Base-by-base conservation (phyloP, 768 basidiomycete genomes). In the Kwoniella bestiolae region DNA sequence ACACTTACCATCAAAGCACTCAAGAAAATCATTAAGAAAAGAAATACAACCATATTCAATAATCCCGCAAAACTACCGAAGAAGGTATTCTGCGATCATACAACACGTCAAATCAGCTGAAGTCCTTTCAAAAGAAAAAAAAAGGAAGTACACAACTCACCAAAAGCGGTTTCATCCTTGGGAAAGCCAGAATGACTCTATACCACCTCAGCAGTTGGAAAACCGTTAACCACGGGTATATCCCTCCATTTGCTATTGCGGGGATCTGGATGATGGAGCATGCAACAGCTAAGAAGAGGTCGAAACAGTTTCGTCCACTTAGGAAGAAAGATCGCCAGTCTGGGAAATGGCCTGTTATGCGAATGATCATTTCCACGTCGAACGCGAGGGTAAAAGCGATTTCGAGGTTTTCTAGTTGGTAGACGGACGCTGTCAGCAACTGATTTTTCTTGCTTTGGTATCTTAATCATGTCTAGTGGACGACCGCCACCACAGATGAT, bases 61-160 rank as follows among this genome's bases (percentile, higher is more conserved):
- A 98, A 84, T 81, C 92, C 94, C 65, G 89, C 89, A 84, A 96
- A 87, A 77, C 93, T 94, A 9, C 94, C 93, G 71, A 95, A 93
- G 1, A 96, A 90, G 1, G 90, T 89, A 18, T 91, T 83, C 93
- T 65, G 23, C 4, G 1, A 28, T 12, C n/a, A 38, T 31, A 18
- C 12, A 3, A 46, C n/a, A 21, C 18, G 9, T 46, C 29, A 26
- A 21, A 4, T 25, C 41, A 56, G 46, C 34, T 16, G 14, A 29
- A 29, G 57, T 41, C 11, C 46, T 16, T 32, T 31, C 6, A 28
- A 16, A 34, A 34, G n/a, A 14, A 11, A 25, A 12, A 3, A 23
- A 9, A 57, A 12, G 3, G 41, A 26, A 1, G 18, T n/a, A 47
- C n/a, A 9, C 23, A 6, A 81, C 87, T 62, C 62, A 94, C 92